Conservation (phyloP, 225 moss, liverwort and hornwort species). For the Polytrichum formosum region DNA sequence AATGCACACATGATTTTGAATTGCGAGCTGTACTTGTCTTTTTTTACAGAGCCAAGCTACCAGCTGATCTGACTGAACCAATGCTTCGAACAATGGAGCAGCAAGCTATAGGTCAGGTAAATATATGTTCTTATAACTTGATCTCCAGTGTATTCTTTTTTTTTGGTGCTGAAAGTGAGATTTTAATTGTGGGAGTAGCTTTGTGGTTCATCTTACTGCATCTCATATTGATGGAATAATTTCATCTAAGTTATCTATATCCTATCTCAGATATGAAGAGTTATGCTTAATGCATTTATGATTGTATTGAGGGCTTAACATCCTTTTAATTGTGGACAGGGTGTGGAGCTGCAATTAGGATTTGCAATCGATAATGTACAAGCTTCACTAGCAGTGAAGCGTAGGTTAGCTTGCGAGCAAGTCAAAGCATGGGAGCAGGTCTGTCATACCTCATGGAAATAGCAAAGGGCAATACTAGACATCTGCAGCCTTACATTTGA, state of each 20-base stretch:
- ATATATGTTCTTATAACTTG: neutral
- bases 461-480: neutral
- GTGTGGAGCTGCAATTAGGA: conserved; percentile 51
- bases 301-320: too few relatives aligned
- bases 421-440: conserved; percentile 55
- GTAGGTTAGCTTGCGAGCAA: conserved; percentile 57
- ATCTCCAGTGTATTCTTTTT: too few relatives aligned
- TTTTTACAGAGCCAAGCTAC: conserved; percentile 33
- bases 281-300: too few relatives aligned
- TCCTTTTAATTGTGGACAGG: conserved; percentile 24
- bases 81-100: conserved; percentile 39
- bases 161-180: neutral
- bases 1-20: too few relatives aligned
- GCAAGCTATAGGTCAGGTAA: conserved; percentile 50
- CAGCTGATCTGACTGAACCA: conserved; percentile 33
- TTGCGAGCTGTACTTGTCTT: neutral
- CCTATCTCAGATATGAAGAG: too few relatives aligned
- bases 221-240: too few relatives aligned
- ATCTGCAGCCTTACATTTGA: neutral
- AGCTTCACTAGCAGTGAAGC: conserved; percentile 52
- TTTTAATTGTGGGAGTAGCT: neutral
- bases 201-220: too few relatives aligned
- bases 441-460: neutral
- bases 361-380: conserved; percentile 53
- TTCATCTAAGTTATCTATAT: too few relatives aligned